A percentile compares a stretch with the other conserved stretches of the same genome.
Evolutionary conservation across 2,329 filamentous ascomycete species (phyloP).

Genomic region (Chaetomium strumarium): DNA sequence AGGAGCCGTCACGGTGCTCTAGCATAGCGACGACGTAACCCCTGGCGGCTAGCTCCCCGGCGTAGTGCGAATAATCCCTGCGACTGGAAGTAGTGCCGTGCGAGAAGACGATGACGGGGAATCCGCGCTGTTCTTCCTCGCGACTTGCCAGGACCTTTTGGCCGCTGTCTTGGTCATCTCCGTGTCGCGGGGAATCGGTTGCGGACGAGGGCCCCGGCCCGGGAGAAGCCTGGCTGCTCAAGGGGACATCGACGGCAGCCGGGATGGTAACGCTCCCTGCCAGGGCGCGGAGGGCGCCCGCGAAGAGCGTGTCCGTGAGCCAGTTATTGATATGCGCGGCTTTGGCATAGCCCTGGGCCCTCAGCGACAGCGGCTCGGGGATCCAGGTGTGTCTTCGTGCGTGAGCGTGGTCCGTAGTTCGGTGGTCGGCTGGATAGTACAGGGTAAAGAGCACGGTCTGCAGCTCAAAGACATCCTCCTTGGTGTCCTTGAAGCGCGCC

Average conservation of each 20-base stretch:
- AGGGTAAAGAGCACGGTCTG: constrained; percentile 45
- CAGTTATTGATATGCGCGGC: constrained; percentile 40
- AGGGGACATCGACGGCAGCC: constrained; percentile 41
- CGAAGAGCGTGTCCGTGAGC: constrained; percentile 38
- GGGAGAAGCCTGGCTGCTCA: constrained; percentile 25
- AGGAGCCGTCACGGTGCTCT: constrained; percentile 48
- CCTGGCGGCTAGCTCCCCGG: constrained; percentile 44
- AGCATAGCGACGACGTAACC: constrained; percentile 45
- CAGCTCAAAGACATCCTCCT: constrained; percentile 39
- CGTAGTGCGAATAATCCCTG: constrained; percentile 47
- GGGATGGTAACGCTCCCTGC: constrained; percentile 42
- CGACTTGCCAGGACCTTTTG: constrained; percentile 23
- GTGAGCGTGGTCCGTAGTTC: constrained; percentile 12
- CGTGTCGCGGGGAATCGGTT: constrained; percentile 22
- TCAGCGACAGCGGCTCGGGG: constrained; percentile 38
- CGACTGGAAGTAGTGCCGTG: constrained; percentile 46
- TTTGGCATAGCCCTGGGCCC: constrained; percentile 42
- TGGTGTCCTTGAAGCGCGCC: constrained; percentile 32
- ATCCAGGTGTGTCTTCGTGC: constrained; percentile 39
- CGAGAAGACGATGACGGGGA: constrained; percentile 46
- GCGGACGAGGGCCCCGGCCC: not conserved
- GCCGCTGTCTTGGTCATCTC: constrained; percentile 13
- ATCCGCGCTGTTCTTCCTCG: constrained; percentile 14
- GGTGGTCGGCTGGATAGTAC: constrained; percentile 40
- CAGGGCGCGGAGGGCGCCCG: constrained; percentile 36